Evolutionary conservation across 2,329 filamentous ascomycete genomes (phyloP).

Genomic region (Neofusicoccum kwambonambiense): DNA sequence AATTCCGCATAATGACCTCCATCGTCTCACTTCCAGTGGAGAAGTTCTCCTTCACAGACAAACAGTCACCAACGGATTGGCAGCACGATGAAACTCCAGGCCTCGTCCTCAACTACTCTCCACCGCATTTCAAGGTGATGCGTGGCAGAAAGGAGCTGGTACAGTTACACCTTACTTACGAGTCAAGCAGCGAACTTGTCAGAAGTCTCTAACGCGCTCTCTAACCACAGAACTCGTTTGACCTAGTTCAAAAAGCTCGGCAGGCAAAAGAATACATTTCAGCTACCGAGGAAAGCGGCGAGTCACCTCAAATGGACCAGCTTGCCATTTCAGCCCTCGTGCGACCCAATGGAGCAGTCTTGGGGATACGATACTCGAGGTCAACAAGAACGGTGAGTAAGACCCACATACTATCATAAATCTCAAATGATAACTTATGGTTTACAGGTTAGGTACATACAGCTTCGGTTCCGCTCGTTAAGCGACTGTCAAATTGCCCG

Average conservation of each 20-base stretch:
- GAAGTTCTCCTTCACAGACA: constrained; percentile 29
- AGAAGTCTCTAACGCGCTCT: not conserved
- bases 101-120: constrained; percentile 29
- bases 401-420: not conserved
- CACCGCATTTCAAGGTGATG: constrained; percentile 20
- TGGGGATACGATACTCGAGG: constrained; percentile 43
- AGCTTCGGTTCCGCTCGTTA: constrained; percentile 43
- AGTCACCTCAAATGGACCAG: constrained; percentile 19
- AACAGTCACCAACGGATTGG: constrained; percentile 21
- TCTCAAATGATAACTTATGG: not conserved
- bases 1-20: not conserved
- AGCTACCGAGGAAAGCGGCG: constrained; percentile 33
- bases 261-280: constrained; percentile 22
- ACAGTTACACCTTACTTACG: constrained; percentile 4
- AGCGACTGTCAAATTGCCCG: constrained; percentile 37
- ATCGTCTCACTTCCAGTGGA: not conserved
- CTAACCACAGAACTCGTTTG: constrained; percentile 28
- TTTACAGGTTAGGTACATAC: constrained; percentile 43
- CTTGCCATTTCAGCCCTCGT: constrained; percentile 46
- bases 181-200: not conserved
- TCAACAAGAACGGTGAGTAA: constrained; percentile 35
- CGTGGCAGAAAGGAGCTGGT: constrained; percentile 19
- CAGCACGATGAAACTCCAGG: constrained; percentile 2
- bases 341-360: constrained; percentile 29
- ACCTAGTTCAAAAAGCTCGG: constrained; percentile 28